phyloP scores from a whole-genome alignment of 768 basidiomycete genomes.

The Lactifluus pinguis region DNA sequence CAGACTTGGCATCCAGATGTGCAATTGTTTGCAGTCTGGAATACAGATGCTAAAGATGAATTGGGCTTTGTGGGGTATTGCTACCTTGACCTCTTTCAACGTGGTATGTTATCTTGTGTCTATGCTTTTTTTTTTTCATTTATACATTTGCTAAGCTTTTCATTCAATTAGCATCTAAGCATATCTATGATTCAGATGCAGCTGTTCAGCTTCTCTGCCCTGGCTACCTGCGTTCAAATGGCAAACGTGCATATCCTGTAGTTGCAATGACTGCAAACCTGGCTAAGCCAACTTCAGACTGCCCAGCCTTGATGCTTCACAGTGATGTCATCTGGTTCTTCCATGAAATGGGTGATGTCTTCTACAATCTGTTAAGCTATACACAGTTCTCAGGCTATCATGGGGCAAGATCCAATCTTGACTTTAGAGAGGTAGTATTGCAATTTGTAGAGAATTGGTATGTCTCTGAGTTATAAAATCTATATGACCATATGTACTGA shows the following conservation, averaged over 20 bases:
- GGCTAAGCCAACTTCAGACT: slow-evolving; percentile 71
- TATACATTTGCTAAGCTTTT: neutral
- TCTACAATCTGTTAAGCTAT: slow-evolving; percentile 48
- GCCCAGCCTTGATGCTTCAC: slow-evolving; percentile 80
- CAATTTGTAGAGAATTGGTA: slow-evolving; percentile 93
- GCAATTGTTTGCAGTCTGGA: slow-evolving; percentile 80
- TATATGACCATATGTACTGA: neutral
- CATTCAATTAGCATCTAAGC: slow-evolving; percentile 51
- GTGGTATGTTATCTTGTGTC: slow-evolving; percentile 37
- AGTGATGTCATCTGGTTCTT: slow-evolving; percentile 86
- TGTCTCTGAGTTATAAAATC: neutral
- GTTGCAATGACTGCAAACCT: slow-evolving; percentile 87
- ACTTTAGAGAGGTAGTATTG: slow-evolving; percentile 83
- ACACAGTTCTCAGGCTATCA: slow-evolving; percentile 74
- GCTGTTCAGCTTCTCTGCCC: slow-evolving; percentile 73
- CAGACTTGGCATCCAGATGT: slow-evolving; percentile 86
- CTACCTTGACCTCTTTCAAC: slow-evolving; percentile 82
- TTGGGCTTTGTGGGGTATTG: slow-evolving; percentile 76
- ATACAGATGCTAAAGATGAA: slow-evolving; percentile 59
- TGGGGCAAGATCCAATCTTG: slow-evolving; percentile 68
- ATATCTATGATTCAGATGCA: slow-evolving; percentile 51
- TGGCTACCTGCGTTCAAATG: slow-evolving; percentile 50
- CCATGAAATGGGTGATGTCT: slow-evolving; percentile 70
- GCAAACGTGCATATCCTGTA: slow-evolving; percentile 61
- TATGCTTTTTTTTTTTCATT: no score